Evolutionary conservation across 2,329 filamentous ascomycete genomes (phyloP).

Genomic region (Scleromitrula shiraiana): DNA sequence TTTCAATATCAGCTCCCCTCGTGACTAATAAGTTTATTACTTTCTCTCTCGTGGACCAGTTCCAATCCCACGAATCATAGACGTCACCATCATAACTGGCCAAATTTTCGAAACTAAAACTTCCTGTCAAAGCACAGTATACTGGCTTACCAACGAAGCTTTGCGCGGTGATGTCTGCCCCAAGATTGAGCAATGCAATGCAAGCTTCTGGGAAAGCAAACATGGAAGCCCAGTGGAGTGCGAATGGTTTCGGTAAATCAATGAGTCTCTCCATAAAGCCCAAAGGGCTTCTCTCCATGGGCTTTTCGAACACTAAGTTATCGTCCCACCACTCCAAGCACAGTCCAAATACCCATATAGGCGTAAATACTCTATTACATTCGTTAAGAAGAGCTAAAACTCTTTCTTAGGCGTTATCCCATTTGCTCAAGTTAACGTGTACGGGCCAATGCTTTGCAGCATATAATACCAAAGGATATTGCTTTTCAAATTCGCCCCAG

Average conservation of each 20-base stretch:
- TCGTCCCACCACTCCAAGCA: no score
- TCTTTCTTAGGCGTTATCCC: neutral
- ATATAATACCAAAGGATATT: neutral
- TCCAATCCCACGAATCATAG: no score
- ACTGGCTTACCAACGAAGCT: neutral
- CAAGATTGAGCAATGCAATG: neutral
- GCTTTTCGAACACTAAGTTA: no score
- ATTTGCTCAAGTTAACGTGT: neutral
- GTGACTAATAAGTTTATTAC: neutral
- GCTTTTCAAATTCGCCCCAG: neutral
- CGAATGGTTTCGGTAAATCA: neutral
- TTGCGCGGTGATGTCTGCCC: neutral
- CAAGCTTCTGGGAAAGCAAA: neutral
- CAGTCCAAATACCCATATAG: constrained; percentile 1
- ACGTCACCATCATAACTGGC: neutral
- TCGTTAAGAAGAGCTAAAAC: neutral
- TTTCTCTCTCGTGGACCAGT: neutral
- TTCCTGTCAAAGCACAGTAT: neutral
- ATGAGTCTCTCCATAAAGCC: no score
- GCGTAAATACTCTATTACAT: neutral
- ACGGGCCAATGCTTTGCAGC: fast-evolving
- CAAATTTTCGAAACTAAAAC: no score
- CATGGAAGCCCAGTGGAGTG: constrained; percentile 1
- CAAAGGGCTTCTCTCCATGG: no score
- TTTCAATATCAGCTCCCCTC: neutral